Evolutionary conservation across 2,329 filamentous ascomycete species (phyloP).

Genomic region (Alternaria dauci): DNA sequence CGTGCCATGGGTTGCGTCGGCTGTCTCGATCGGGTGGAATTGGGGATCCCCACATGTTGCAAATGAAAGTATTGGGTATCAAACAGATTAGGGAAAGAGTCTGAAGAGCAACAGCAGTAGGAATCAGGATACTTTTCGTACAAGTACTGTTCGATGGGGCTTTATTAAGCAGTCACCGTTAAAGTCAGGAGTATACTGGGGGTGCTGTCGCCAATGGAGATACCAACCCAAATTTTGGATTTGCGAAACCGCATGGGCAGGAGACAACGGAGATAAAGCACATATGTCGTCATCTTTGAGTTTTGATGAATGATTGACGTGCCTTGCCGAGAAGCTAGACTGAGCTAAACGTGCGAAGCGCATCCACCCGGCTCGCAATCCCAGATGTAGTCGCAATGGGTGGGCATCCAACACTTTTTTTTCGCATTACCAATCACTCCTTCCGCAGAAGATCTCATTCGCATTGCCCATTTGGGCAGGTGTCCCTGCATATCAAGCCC

Average conservation of each 20-base stretch:
- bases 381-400: background rate
- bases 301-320: slow-evolving; percentile 18
- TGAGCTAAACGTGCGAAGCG: slow-evolving; percentile 3
- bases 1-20: slow-evolving; percentile 49
- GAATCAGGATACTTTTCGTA: background rate
- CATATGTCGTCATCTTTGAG: slow-evolving; percentile 23
- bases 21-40: slow-evolving; percentile 32
- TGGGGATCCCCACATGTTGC: slow-evolving; percentile 36
- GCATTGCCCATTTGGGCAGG: background rate
- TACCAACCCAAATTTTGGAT: slow-evolving; percentile 7
- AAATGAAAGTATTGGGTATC: slow-evolving; percentile 3
- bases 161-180: background rate
- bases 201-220: background rate
- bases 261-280: slow-evolving; percentile 27
- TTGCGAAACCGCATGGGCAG: slow-evolving; percentile 20
- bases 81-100: background rate
- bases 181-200: background rate
- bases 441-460: background rate
- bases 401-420: slow-evolving; percentile 1
- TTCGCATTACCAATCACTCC: slow-evolving; percentile 15
- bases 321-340: slow-evolving; percentile 13
- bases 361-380: slow-evolving; percentile 1
- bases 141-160: background rate
- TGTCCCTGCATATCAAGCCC: slow-evolving; percentile 11
- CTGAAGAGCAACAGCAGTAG: background rate